Evolutionary conservation across 2,329 filamentous ascomycete species (phyloP).

Genomic region (Cadophora sp.): DNA sequence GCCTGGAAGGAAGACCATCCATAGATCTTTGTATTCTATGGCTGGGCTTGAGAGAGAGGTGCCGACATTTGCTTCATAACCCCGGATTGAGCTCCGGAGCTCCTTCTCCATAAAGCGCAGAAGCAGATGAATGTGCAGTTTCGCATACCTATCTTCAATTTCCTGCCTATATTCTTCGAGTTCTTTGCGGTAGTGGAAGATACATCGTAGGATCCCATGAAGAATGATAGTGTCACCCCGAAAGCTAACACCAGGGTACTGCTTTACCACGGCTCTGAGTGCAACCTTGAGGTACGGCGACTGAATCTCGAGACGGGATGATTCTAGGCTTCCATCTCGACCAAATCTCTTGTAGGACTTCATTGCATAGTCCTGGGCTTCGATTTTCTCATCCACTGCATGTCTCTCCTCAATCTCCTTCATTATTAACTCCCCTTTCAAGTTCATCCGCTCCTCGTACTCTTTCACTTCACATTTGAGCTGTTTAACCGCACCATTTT

Average conservation of each 20-base stretch:
- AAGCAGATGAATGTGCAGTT: slow-evolving; percentile 20
- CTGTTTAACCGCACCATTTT: background rate
- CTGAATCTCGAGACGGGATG: slow-evolving; percentile 19
- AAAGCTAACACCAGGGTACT: slow-evolving; percentile 24
- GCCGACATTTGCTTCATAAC: slow-evolving; percentile 4
- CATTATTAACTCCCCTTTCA: slow-evolving; percentile 6
- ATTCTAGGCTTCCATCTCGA: slow-evolving; percentile 13
- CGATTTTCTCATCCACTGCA: slow-evolving; percentile 8
- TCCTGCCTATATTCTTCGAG: slow-evolving; percentile 24
- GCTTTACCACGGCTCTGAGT: slow-evolving; percentile 20
- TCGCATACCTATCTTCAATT: background rate
- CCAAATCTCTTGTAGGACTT: slow-evolving; percentile 3
- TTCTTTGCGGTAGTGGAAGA: slow-evolving; percentile 29
- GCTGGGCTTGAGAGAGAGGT: background rate
- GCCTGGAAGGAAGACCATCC: slow-evolving; percentile 26
- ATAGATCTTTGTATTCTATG: slow-evolving; percentile 24
- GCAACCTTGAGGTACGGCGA: slow-evolving; percentile 24
- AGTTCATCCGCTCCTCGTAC: slow-evolving; percentile 8
- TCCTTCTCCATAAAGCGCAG: slow-evolving; percentile 20
- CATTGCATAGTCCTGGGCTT: slow-evolving; percentile 7
- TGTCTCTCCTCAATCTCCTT: slow-evolving; percentile 1
- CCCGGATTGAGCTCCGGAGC: slow-evolving; percentile 1
- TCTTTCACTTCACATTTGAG: slow-evolving; percentile 15
- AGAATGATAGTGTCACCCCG: slow-evolving; percentile 18
- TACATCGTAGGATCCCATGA: slow-evolving; percentile 11